Base-by-base conservation (phyloP, 2,329 filamentous ascomycete species). In the Talaromyces marneffei region DNA sequence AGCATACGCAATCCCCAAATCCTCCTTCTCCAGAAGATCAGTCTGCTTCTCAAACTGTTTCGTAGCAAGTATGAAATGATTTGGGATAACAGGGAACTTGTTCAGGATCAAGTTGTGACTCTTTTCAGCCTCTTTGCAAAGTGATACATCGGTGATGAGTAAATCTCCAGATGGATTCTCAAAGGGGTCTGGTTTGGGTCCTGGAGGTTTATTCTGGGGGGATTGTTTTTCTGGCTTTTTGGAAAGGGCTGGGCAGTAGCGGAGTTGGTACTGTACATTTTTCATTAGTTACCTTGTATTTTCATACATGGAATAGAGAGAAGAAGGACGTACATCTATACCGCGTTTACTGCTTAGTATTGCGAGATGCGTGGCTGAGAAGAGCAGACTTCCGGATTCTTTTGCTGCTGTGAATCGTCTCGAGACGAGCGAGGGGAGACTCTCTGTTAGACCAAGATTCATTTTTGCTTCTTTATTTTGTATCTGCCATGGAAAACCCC, bases 1-100 rank as follows among this genome's bases (percentile, higher is more conserved):
- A 14, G 74, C 70, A 65, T 76, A 75, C 18, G 77, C 71, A 37
- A 73, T 70, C 27, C 71, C 71, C 42, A 81, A 67, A 64, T 81
- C 79, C 0, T 72, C 70, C 60, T 69, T 70, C 29, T 79, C 78
- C 6, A 81, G 66, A 0, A 80, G 62, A 64, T 77, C 72, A 0
- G 76, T 78, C 66, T 80, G 79, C 5, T 72, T 65, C 48, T 75
- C 75, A 69, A 74, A 79, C 8, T 64, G 66, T 44, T 71, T 77
- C 3, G 79, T 81, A n/a, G 78, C 75, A 50, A 81, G 72, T 53
- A 81, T 80, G 66, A 80, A 80, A 65, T 81, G 79, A 59, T 80
- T 75, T 6, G 72, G 71, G 14, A 81, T 81, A 4, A 81, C 75
- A 8, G 79, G 79, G 63, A 73, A 81, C 65, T 81, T 81, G 65